Evolutionary conservation across 768 basidiomycete genomes (phyloP), one percentile per base, ranked within the genome.

Genomic region (Lentinula boryana): DNA sequence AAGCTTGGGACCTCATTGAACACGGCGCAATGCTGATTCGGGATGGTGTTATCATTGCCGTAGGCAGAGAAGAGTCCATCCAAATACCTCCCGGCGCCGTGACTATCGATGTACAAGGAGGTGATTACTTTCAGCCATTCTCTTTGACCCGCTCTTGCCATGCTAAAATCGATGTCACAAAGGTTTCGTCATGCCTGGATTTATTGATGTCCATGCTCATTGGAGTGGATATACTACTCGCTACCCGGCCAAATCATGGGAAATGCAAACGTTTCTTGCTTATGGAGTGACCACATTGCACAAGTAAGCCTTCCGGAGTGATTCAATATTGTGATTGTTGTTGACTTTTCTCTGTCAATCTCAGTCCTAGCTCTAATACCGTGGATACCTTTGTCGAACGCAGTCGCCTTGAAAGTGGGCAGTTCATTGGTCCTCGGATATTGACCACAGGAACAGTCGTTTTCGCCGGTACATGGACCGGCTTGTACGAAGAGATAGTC

Each of bases 281-380:
- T 89, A 88, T 65, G 88, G 88, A 23, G 81, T 90, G 6, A 90
- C 88, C 0, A 89, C 88, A 3, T 64, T 89, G 61, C 89, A 89
- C 76, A 91, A 90, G 88, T 89, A 64, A 57, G 79, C 70, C 32
- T 44, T n/a, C 27, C 2, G 48, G 32, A 57, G 7, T 8, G 8
- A 38, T 21, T n/a, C 9, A 15, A 23, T 61, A 12, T 40, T 33
- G 4, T 13, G 21, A 9, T 8, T 5, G 21, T 18, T 31, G 13
- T 13, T 21, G 23, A 27, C 16, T 32, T 2, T n/a, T 46, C 46
- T 10, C 9, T 18, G n/a, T 43, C 31, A 46, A 10, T 5, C 8
- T 15, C 50, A 89, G 87, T 65, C 88, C 88, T 2, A 89, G 86
- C 63, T 75, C 83, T 55, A 76, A 81, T 63, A 88, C 78, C 60